Evolutionary conservation across 2,329 filamentous ascomycete species (phyloP), one percentile per base, ranked within the genome.

Genomic region (Microcyclospora pomicola): DNA sequence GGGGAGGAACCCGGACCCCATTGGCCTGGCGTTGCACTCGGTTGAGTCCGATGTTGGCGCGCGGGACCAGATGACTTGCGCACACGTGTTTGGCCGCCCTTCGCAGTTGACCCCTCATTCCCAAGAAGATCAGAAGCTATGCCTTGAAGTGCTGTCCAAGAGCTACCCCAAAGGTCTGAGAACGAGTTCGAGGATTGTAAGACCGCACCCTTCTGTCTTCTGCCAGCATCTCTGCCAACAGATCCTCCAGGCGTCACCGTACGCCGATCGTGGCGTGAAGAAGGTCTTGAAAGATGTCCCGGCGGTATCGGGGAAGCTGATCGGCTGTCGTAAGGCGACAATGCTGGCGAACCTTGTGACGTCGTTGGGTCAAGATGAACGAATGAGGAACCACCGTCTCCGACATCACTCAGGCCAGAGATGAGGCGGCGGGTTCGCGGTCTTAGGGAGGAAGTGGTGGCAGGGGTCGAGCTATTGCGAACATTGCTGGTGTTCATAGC

Each of bases 101-200:
- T 19, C 49, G 40, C 9, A 27, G 36, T 29, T 28, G 40, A 29
- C 11, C 46, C 36, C 31, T 67, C 65, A 38, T 46, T 64, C 29
- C 65, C 64, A 15, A 69, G 54, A 31, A 70, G 56, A 39, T 65
- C 67, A 16, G 64, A 64, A 7, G 67, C 66, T 34, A 70, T 60
- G 37, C 61, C 64, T 43, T 69, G 66, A 31, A 71, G 51, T 29
- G 65, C 57, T 24, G 58, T 63, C 66, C 65, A 69, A 12, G 65
- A 66, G 42, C 56, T 67, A 10, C 64, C 64, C 59, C 62, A 69
- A 31, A 69, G 44, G 10, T 59, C 61, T 10, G 65, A 62, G 15
- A 68, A 45, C n/a, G 55, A 49, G 33, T 34, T 45, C 35, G 46
- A 44, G 31, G 42, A 43, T 36, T 43, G 41, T 24, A 41, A 41